Percentiles rank a stretch among this genome's conserved stretches.
phyloP scores from a whole-genome alignment of 805 yeast genomes.

The Metschnikowia baotianmanensis region DNA sequence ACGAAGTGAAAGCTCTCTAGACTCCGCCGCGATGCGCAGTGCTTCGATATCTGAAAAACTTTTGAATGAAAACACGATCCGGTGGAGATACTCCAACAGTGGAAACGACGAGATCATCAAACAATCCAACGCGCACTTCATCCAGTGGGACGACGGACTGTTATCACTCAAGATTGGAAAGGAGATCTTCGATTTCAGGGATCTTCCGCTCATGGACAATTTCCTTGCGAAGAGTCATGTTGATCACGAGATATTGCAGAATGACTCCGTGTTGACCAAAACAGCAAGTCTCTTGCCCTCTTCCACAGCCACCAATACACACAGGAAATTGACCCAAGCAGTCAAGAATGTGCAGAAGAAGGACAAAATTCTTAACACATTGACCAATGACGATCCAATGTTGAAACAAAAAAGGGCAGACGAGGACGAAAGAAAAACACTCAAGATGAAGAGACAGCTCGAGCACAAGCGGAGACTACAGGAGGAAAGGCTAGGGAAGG shows the following conservation, averaged over 20 bases:
- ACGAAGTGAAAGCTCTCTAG: slow-evolving; percentile 26
- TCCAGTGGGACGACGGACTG: slow-evolving; percentile 94
- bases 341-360: slow-evolving; percentile 49
- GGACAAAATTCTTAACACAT: slow-evolving; percentile 50
- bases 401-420: slow-evolving; percentile 64
- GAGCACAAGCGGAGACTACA: slow-evolving; percentile 57
- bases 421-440: slow-evolving; percentile 55
- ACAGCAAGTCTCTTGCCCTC: slow-evolving; percentile 81
- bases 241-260: slow-evolving; percentile 66
- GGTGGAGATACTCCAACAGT: slow-evolving; percentile 90
- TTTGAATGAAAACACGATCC: slow-evolving; percentile 76
- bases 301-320: slow-evolving; percentile 83
- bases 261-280: slow-evolving; percentile 62
- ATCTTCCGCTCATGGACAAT: slow-evolving; percentile 64
- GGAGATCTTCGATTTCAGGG: slow-evolving; percentile 78
- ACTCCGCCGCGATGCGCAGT: slow-evolving; percentile 46
- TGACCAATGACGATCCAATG: slow-evolving; percentile 66
- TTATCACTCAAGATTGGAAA: slow-evolving; percentile 81
- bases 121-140: slow-evolving; percentile 85
- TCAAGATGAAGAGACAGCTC: slow-evolving; percentile 63
- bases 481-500: slow-evolving; percentile 56
- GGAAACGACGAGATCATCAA: slow-evolving; percentile 70
- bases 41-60: slow-evolving; percentile 57
- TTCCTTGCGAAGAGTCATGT: slow-evolving; percentile 71
- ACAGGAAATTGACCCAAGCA: slow-evolving; percentile 72